These are phyloP conservation scores for Quercus engelmannii DNA, from an alignment of 306 rosid genomes.

Conservation along the genomic window DNA sequence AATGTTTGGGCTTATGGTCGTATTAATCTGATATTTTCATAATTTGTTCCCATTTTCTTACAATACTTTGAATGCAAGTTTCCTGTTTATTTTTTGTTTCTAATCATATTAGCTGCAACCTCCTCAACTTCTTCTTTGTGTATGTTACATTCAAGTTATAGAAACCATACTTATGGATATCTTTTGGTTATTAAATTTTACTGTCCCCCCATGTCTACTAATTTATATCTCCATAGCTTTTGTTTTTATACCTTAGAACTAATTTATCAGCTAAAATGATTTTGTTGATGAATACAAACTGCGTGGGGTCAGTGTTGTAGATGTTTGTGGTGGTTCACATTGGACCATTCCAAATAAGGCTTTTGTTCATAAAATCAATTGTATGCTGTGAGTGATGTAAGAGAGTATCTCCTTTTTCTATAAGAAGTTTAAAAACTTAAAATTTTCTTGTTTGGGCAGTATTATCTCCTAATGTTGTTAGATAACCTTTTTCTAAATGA, in stretches of 20 bases:
- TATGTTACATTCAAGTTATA: background rate
- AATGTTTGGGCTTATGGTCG: background rate
- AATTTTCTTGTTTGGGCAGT: background rate
- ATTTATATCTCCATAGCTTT: background rate
- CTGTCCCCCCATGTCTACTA: background rate
- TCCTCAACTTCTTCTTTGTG: no score
- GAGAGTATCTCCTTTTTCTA: background rate
- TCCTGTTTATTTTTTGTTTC: background rate
- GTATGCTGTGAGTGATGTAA: background rate
- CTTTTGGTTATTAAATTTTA: background rate
- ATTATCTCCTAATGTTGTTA: background rate
- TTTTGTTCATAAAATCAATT: background rate
- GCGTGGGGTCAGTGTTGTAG: background rate
- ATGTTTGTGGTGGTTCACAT: background rate
- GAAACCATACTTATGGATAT: background rate
- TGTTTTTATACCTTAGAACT: background rate
- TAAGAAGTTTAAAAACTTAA: background rate
- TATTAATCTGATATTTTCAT: background rate
- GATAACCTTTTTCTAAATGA: background rate
- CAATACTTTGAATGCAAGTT: background rate
- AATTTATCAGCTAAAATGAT: no score
- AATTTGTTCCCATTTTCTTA: background rate
- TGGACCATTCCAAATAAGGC: background rate
- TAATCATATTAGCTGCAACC: background rate
- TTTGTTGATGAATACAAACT: background rate